Evolutionary conservation across 148 eudicot species (phyloP), one percentile per base, ranked within the genome.

Genomic region (Pouteria glomerata): DNA sequence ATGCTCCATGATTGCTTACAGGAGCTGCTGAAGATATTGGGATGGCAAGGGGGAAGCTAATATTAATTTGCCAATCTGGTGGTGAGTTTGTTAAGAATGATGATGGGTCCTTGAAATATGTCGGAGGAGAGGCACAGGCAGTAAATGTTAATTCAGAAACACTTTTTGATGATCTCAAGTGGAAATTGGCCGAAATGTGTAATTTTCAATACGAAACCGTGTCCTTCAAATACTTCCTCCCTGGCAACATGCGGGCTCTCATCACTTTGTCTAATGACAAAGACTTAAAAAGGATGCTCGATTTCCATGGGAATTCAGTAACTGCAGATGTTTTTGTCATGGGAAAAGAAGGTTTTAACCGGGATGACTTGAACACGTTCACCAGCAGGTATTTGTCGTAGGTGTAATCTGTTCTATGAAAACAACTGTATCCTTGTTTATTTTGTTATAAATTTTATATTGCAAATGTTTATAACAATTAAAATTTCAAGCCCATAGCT

Each of bases 121-220:
- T 66, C 58, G 84, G 83, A 69, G 86, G 86, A 60, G 89, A 85
- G 63, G 86, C 89, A 51, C 82, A 82, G 66, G 86, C 89, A 21
- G 82, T 83, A 33, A 85, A 80, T 69, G 67, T 83, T 66, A 81
- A 56, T 70, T 41, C 53, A 41, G 89, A 83, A 31, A 78, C 86
- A 19, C 52, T 72, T 30, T 85, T 75, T 67, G 79, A 83, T 76
- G 89, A 83, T 73, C 79, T 85, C 41, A 85, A 81, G 77, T 69
- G 83, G 65, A 83, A 76, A 70, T 72, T 85, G 47, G 89, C 89
- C n/a, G 84, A 83, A 69, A 59, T 81, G 69, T 83, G 79, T 59
- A 73, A 85, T 74, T 69, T 83, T 66, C 79, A 82, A 3, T 78
- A 72, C 42, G 66, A 74, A 63, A 62, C 82, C 3, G 66, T 85